Evolutionary conservation across 768 basidiomycete genomes (phyloP).

Genomic region (Rhodotorula babjevae): DNA sequence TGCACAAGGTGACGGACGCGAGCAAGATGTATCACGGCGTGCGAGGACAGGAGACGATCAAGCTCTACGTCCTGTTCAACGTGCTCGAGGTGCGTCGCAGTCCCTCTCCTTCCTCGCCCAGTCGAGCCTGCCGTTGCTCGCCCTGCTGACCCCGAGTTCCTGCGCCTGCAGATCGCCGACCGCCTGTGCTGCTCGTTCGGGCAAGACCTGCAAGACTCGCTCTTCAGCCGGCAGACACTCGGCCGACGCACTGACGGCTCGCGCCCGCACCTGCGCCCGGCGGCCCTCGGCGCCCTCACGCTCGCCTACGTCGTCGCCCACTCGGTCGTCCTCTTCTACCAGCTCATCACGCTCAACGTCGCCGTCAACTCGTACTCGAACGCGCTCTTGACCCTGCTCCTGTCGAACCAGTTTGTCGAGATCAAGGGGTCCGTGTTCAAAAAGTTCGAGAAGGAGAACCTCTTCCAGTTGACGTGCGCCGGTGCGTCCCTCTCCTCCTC

Average conservation of each 20-base stretch:
- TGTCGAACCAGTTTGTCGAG: slow-evolving; percentile 98
- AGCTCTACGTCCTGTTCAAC: slow-evolving; percentile 97
- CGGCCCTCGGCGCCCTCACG: slow-evolving; percentile 77
- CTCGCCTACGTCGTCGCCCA: slow-evolving; percentile 80
- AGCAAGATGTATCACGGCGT: slow-evolving; percentile 98
- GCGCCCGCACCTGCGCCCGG: slow-evolving; percentile 63
- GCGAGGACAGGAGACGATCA: slow-evolving; percentile 96
- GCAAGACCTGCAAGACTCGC: slow-evolving; percentile 91
- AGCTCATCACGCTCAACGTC: slow-evolving; percentile 88
- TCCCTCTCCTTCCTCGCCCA: too few species aligned
- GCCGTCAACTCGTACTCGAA: slow-evolving; percentile 98
- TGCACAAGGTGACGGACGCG: slow-evolving; percentile 81
- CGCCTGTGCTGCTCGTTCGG: slow-evolving; percentile 91
- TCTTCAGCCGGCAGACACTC: slow-evolving; percentile 88
- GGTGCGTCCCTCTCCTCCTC: slow-evolving; percentile 52
- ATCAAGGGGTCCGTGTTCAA: slow-evolving; percentile 99
- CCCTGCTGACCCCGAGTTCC: neutral
- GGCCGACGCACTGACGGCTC: slow-evolving; percentile 56
- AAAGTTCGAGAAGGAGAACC: slow-evolving; percentile 96
- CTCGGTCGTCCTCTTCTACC: slow-evolving; percentile 90
- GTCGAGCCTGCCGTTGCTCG: neutral
- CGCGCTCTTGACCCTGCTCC: slow-evolving; percentile 81
- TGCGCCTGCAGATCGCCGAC: slow-evolving; percentile 72
- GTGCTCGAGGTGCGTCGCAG: slow-evolving; percentile 76
- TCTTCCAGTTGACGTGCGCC: slow-evolving; percentile 97